Conservation (phyloP, 768 basidiomycete genomes). For the Leccinum fibrillosum region DNA sequence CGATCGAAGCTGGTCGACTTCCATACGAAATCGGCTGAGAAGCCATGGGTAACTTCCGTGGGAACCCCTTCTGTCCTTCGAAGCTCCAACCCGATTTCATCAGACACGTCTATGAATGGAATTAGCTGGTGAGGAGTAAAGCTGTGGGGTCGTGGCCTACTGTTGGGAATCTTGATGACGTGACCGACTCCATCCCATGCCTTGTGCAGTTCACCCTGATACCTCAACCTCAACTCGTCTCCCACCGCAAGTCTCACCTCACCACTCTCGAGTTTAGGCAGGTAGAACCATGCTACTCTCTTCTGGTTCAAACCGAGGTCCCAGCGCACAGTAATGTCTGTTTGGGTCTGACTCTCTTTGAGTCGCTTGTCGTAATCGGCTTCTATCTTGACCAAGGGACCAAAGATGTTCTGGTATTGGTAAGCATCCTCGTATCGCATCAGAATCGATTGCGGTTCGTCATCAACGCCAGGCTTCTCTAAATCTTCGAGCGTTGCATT, state of each 20-base stretch:
- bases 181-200: constrained; percentile 98
- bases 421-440: constrained; percentile 97
- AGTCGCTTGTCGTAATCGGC: constrained; percentile 98
- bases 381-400: constrained; percentile 98
- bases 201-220: constrained; percentile 85
- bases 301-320: constrained; percentile 98
- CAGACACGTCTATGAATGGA: constrained; percentile 77
- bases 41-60: constrained; percentile 89
- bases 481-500: constrained; percentile 94
- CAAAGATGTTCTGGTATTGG: constrained; percentile 99
- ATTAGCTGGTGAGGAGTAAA: constrained; percentile 5
- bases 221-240: constrained; percentile 89
- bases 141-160: constrained; percentile 44
- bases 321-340: constrained; percentile 94
- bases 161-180: constrained; percentile 99
- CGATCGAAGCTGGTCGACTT: constrained; percentile 99
- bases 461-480: constrained; percentile 95
- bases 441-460: constrained; percentile 92
- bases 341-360: constrained; percentile 98
- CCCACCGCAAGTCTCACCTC: constrained; percentile 97
- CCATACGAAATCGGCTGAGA: constrained; percentile 99
- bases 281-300: constrained; percentile 94
- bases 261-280: constrained; percentile 97
- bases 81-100: constrained; percentile 95
- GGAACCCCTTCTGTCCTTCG: constrained; percentile 90